Base-by-base conservation (phyloP, 2,329 filamentous ascomycete species). In the Huntiella moniliformis region DNA sequence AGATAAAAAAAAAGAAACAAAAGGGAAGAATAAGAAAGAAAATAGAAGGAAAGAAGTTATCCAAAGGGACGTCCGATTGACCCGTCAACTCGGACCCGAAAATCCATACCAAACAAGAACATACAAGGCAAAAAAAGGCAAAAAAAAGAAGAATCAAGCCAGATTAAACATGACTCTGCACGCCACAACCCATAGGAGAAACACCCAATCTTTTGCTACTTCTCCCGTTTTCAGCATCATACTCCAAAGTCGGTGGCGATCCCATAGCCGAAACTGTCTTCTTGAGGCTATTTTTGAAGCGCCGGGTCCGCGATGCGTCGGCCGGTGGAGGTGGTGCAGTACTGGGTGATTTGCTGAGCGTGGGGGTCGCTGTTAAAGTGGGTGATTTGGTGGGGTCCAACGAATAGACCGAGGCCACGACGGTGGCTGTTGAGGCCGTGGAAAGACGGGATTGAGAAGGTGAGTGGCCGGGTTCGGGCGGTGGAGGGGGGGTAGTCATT, bases 241-340 rank as follows among this genome's bases (percentile, higher is more conserved):
- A 48, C 33, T 50, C 35, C 4, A 41, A 39, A 1, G 51, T 52
- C 11, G 51, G 51, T 17, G 51, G 51, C 8, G 51, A 46, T 16
- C 51, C 51, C 35, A 52, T 47, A 33, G 50, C 51, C 10, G 51
- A 49, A 34, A 52, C 44, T 1, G 50, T 50, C 17, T 50, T 52
- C 31, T 50, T 50, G 22, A 50, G 38, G 22, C 40, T 44, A 17
- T 46, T 46, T 33, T 47, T 50, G 22, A 50, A 31, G 16, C 45
- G 44, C 12, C 44, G 48, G 37, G 44, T 46, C 13, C 48, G 44
- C 12, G 48, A 50, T 1, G 35, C 36, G 22, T 49, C 47, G 10
- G 38, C 11, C 4, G 45, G 35, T 11, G 38, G 36, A 38, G 7
- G 11, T 3, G 28, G 17, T n/a, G 45, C 33, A 7, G 8, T 28